Evolutionary conservation across 2,329 filamentous ascomycete genomes (phyloP), one percentile per base, ranked within the genome.

Genomic region (Aspergillus sp.): DNA sequence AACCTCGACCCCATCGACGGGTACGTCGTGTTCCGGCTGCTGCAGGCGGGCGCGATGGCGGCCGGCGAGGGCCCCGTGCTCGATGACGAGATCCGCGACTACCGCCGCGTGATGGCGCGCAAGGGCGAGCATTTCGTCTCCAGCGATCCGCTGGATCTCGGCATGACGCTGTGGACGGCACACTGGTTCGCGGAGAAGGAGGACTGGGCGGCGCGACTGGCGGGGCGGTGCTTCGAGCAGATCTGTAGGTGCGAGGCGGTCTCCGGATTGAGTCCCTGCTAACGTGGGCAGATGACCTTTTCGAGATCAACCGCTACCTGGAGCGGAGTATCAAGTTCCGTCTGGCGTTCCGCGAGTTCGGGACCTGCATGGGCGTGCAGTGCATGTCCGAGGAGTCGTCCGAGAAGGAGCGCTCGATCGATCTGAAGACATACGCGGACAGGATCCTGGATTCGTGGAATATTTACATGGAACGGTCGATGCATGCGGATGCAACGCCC

Each of bases 91-190:
- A 81, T 83, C n/a, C 68, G 60, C 0, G 78, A 83, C 45, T 84
- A 84, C 57, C 66, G 71, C 45, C 68, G 68, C 10, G 71, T 83
- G 3, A 78, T 83, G 72, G 63, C 65, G 20, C 64, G 71, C 0
- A 76, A 76, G 47, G 76, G 76, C 1, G 64, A 71, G 16, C 63
- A 78, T 46, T 73, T 71, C 40, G 70, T 76, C 3, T 81, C 78
- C 23, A 65, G 62, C 3, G 82, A 84, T 63, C 68, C 76, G 16
- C 64, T 84, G n/a, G 82, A 85, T 59, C 62, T 85, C 41, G 82
- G 82, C 0, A 84, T 85, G 82, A 78, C 80, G 1, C 61, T 85
- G 21, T 85, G 82, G 81, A 78, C 78, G 42, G 72, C 73, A 19
- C 80, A 83, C 54, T 80, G 82, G 66, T 75, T 77, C 53, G 65